Conservation (phyloP, 495 filamentous ascomycete species). For the Penicillium parvum region DNA sequence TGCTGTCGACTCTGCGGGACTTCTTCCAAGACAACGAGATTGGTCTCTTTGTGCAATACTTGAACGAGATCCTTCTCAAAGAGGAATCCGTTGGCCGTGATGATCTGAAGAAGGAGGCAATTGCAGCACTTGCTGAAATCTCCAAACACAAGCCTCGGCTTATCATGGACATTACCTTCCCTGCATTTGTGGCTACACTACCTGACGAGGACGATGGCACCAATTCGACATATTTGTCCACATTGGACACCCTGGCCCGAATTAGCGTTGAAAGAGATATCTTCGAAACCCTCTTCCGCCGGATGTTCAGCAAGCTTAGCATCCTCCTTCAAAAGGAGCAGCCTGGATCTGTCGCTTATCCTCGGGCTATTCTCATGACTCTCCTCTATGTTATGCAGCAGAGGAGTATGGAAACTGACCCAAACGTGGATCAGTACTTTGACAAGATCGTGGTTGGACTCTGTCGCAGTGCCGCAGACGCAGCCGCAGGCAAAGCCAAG, state of each 20-base stretch:
- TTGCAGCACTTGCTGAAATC: constrained; percentile 58
- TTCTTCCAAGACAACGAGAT: constrained; percentile 62
- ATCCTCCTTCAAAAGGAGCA: constrained; percentile 53
- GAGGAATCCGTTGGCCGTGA: constrained; percentile 53
- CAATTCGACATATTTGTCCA: constrained; percentile 46
- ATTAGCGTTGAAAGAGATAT: constrained; percentile 60
- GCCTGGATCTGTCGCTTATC: constrained; percentile 46
- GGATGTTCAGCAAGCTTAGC: constrained; percentile 63
- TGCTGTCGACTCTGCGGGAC: constrained; percentile 50
- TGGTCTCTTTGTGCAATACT: constrained; percentile 58
- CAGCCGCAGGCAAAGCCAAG: constrained; percentile 35
- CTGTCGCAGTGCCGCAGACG: constrained; percentile 40
- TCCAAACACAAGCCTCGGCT: constrained; percentile 62
- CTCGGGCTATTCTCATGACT: constrained; percentile 57
- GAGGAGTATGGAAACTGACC: constrained; percentile 44
- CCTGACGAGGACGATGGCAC: constrained; percentile 53
- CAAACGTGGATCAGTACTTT: constrained; percentile 54
- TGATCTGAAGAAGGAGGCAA: constrained; percentile 59
- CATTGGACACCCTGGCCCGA: constrained; percentile 64
- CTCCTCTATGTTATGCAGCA: constrained; percentile 61
- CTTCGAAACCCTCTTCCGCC: constrained; percentile 64
- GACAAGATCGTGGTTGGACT: constrained; percentile 55
- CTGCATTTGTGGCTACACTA: constrained; percentile 66
- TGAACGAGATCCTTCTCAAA: constrained; percentile 61
- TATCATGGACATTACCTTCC: constrained; percentile 68